A percentile compares a stretch with the other conserved stretches of the same genome.
These are phyloP conservation scores for Colletotrichum tabaci DNA, from an alignment of 2,329 filamentous ascomycete genomes.

Conservation along the genomic window DNA sequence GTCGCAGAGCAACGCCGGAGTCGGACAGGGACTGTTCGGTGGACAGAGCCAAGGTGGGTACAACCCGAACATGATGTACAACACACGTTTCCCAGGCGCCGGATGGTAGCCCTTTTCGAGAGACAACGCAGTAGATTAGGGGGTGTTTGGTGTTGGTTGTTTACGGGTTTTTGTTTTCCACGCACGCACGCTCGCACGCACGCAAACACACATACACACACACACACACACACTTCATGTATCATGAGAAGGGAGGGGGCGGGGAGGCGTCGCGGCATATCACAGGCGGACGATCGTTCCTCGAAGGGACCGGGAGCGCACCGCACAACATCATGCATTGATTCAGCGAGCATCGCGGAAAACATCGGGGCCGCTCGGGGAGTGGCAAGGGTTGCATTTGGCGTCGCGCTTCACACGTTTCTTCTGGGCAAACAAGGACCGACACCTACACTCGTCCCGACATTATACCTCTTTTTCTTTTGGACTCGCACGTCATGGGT, in stretches of 20 bases:
- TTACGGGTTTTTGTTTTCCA: slow-evolving; percentile 35
- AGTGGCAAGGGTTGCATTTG: slow-evolving; percentile 50
- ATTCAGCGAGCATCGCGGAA: slow-evolving; percentile 62
- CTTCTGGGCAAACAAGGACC: slow-evolving; percentile 42
- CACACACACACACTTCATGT: slow-evolving; percentile 42
- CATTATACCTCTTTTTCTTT: slow-evolving; percentile 43
- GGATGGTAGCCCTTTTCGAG: slow-evolving; percentile 43
- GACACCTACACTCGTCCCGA: slow-evolving; percentile 43
- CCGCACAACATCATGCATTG: slow-evolving; percentile 41
- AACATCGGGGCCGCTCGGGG: slow-evolving; percentile 41
- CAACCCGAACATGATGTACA: slow-evolving; percentile 89
- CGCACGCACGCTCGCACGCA: slow-evolving; percentile 22
- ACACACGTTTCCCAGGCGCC: slow-evolving; percentile 48
- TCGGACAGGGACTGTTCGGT: slow-evolving; percentile 91
- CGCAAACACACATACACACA: slow-evolving; percentile 30
- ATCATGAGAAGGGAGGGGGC: slow-evolving; percentile 40
- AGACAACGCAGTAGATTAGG: slow-evolving; percentile 31
- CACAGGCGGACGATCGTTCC: slow-evolving; percentile 25
- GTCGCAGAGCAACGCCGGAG: slow-evolving; percentile 84
- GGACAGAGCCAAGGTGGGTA: slow-evolving; percentile 96
- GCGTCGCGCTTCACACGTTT: slow-evolving; percentile 42
- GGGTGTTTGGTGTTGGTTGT: slow-evolving; percentile 34
- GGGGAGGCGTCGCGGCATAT: slow-evolving; percentile 39
- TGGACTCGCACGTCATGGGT: slow-evolving; percentile 51
- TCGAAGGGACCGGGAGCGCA: slow-evolving; percentile 34